phyloP scores from a whole-genome alignment of 225 moss, liverwort and hornwort species.

The Pseudoscleropodium purum region DNA sequence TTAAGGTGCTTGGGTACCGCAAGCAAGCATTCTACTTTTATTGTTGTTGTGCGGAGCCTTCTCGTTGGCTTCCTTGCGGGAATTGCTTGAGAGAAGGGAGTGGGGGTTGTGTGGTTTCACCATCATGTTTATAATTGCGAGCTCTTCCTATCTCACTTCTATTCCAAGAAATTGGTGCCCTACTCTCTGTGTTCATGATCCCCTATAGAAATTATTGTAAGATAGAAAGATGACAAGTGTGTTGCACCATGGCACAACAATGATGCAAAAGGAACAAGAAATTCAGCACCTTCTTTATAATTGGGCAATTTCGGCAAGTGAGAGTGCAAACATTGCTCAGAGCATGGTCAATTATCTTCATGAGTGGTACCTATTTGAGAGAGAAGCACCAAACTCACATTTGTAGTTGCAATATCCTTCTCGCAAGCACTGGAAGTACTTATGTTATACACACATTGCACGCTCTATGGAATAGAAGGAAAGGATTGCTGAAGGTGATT shows the following conservation, averaged over 20 bases:
- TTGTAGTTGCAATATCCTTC: neutral
- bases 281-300: neutral
- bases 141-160: fast-evolving
- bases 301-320: fast-evolving
- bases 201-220: too few relatives aligned
- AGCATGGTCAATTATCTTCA: neutral
- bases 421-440: neutral
- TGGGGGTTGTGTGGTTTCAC: too few relatives aligned
- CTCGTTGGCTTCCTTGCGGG: too few relatives aligned
- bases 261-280: neutral
- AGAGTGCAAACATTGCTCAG: neutral
- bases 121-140: too few relatives aligned
- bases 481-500: too few relatives aligned
- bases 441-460: neutral
- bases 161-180: too few relatives aligned
- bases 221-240: neutral
- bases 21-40: too few relatives aligned
- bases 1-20: fast-evolving
- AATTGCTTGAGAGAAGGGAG: too few relatives aligned
- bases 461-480: too few relatives aligned
- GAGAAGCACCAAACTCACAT: fast-evolving
- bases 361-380: neutral
- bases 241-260: neutral
- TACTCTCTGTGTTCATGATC: too few relatives aligned
- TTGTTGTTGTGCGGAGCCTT: too few relatives aligned